phyloP scores from a whole-genome alignment of 2,329 filamentous ascomycete genomes.

The Davidsoniella australis region DNA sequence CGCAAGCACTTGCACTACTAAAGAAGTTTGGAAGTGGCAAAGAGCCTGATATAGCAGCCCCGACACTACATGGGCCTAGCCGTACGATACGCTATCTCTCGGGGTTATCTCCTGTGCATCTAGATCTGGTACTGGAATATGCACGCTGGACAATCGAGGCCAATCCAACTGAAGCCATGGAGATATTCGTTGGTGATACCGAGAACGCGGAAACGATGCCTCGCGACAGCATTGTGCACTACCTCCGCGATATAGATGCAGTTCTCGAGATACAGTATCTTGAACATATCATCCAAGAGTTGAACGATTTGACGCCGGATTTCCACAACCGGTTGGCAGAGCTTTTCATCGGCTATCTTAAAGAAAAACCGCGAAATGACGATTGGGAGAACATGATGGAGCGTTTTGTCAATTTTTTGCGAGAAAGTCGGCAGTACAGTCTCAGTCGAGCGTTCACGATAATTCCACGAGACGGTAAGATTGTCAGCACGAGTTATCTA shows the following conservation, averaged over 20 bases:
- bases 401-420: constrained; percentile 58
- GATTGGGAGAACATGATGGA: constrained; percentile 42
- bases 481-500: neutral
- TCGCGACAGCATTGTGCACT: constrained; percentile 55
- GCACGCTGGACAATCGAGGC: constrained; percentile 69
- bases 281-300: constrained; percentile 77
- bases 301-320: constrained; percentile 68
- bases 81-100: constrained; percentile 84
- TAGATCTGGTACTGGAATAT: constrained; percentile 83
- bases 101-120: constrained; percentile 67
- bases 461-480: constrained; percentile 62
- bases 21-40: constrained; percentile 57
- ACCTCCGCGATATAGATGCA: constrained; percentile 51
- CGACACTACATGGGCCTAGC: constrained; percentile 56
- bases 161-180: constrained; percentile 65
- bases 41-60: constrained; percentile 31
- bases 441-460: constrained; percentile 58
- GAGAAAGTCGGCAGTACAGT: constrained; percentile 64
- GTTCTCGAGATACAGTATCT: constrained; percentile 66
- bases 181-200: constrained; percentile 81
- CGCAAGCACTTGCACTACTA: constrained; percentile 67
- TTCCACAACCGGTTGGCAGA: constrained; percentile 75
- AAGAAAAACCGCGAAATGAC: constrained; percentile 25
- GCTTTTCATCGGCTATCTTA: constrained; percentile 43
- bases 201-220: constrained; percentile 88